Evolutionary conservation across 352 stramenopile genomes (phyloP), one percentile per base, ranked within the genome.

Genomic region (Pythium aristosporum): DNA sequence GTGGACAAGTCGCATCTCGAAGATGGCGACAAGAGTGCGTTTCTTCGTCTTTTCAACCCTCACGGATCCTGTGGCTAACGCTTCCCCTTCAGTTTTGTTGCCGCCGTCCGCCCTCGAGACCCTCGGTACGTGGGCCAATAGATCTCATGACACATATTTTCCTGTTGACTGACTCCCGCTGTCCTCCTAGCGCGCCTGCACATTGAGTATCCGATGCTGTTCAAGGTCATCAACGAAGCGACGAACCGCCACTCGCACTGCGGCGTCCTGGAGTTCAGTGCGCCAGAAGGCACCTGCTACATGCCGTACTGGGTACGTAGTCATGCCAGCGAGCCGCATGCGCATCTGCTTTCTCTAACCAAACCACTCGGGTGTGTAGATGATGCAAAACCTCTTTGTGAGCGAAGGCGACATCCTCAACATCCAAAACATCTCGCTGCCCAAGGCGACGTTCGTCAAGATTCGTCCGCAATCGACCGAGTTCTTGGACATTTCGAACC

Each of bases 191-290:
- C 82, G 34, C 82, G 82, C 28, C 77, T 98, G 48, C 91, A 99
- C 71, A 98, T 99, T 28, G 96, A 99, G 73, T 99, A 99, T 74
- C 98, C 98, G 58, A 99, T 99, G 97, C 86, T 99, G 13, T 99
- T 99, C 73, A 95, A 98, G 67, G 82, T 99, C 43, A 89, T 86
- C 7, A 97, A 95, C 49, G 79, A 94, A 69, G 80, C 71, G 12
- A 79, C 78, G 53, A 89, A 94, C 28, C 95, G 91, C 64, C 91
- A 85, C 18, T 99, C 96, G 41, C 98, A 99, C 72, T 98, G 93
- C 54, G 97, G 97, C 62, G 97, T 99, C 30, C 71, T 99, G 44
- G 98, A 99, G 87, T 99, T 99, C 74, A 99, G 96, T 50, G 97
- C 98, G 0, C 87, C 97, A 9, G 97, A 99, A 77, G 98, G 98